Percentiles rank a stretch among this genome's conserved stretches.
phyloP scores from a whole-genome alignment of 2,329 filamentous ascomycete species.

The Blumeria hordei region DNA sequence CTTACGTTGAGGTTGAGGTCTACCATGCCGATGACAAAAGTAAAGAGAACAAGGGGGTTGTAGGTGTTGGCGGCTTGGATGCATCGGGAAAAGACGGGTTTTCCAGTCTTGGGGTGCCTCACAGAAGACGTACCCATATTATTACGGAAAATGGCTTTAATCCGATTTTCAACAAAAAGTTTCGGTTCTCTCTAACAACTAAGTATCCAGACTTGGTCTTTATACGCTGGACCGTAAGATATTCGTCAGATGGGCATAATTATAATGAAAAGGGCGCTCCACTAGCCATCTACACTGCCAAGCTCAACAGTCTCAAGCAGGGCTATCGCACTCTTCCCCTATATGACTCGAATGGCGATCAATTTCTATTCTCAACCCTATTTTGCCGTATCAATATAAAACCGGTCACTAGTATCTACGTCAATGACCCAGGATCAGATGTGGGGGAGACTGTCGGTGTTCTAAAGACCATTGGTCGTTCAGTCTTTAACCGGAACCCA shows the following conservation, averaged over 20 bases:
- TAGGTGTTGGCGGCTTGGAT: constrained; percentile 38
- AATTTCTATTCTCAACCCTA: constrained; percentile 81
- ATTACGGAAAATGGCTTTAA: constrained; percentile 83
- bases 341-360: constrained; percentile 69
- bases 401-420: constrained; percentile 29
- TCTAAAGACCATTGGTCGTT: constrained; percentile 30
- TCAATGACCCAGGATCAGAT: constrained; percentile 22
- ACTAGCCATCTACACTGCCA: constrained; percentile 77
- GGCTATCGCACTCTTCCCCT: constrained; percentile 84
- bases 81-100: constrained; percentile 37
- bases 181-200: constrained; percentile 67
- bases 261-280: constrained; percentile 37
- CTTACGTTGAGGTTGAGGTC: constrained; percentile 86
- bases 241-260: constrained; percentile 52
- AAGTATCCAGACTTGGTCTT: constrained; percentile 87
- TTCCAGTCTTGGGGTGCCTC: constrained; percentile 44
- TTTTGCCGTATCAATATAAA: constrained; percentile 67
- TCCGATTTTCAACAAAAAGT: constrained; percentile 59
- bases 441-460: constrained; percentile 24
- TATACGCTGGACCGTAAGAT: constrained; percentile 77
- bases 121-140: constrained; percentile 57
- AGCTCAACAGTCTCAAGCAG: constrained; percentile 68
- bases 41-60: constrained; percentile 57
- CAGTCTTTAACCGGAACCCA: constrained; percentile 26
- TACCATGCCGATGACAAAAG: constrained; percentile 84